Base-by-base conservation (phyloP, 257 asterid genomes). In the Penstemon barbatus region DNA sequence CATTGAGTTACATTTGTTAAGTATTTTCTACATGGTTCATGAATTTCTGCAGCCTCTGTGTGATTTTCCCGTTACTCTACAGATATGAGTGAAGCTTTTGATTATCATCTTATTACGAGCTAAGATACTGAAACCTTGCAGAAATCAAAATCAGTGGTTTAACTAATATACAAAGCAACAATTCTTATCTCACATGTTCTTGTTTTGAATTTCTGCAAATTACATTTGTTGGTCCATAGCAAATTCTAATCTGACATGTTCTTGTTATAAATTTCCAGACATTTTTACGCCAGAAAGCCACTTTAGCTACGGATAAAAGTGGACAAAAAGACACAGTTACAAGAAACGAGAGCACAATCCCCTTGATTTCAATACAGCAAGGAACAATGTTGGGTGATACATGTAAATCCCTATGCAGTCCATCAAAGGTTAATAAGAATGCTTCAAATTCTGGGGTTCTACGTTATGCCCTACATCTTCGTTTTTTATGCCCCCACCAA, bases 381-480 rank as follows among this genome's bases (percentile, higher is more conserved):
- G 62, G 71, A 52, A 65, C 61, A 43, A 58, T 56, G 57, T 68
- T 75, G 65, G 65, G 63, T 44, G 73, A 70, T 77, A 54, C 78
- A 18, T 52, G 62, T 52, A 80, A 71, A 63, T 69, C 78, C 49
- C 52, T 52, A 13, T 70, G 79, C 62, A 77, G 81, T 74, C 84
- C 78, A 38, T 75, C 88, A 18, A 85, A 82, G 80, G 85, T 83
- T 69, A 91, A 91, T 68, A 87, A 76, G 74, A 84, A 67, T 49
- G 74, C 66, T 66, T 49, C 82, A 38, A 85, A 85, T 66, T 65
- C 88, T 7, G 84, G 96, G 64, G 96, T 84, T 68, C 86, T 89
- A n/a, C 93, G 97, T 37, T 92, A 87, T 39, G 98, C 98, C 53
- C 78, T 92, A n/a, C 97, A 92, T 70, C 87, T 86, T 65, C 85